These are phyloP conservation scores for Zygotorulaspora danielsina DNA, from an alignment of 805 yeast genomes.

Conservation along the genomic window DNA sequence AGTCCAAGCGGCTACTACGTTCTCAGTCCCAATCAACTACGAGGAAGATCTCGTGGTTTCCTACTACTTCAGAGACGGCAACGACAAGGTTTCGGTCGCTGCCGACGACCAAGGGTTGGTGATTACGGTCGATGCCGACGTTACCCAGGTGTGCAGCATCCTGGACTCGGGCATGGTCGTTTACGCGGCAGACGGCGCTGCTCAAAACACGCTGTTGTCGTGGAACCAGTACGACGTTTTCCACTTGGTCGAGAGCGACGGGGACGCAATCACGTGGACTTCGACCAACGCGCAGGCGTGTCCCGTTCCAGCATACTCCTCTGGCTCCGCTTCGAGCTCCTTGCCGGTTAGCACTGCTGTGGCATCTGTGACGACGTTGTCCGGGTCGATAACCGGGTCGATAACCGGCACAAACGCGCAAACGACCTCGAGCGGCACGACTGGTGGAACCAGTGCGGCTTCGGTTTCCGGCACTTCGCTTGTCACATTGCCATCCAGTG, in stretches of 20 bases:
- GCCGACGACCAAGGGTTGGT: constrained; percentile 21
- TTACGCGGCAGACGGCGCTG: constrained; percentile 18
- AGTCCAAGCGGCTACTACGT: constrained; percentile 15
- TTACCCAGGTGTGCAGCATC: constrained; percentile 17
- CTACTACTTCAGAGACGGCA: constrained; percentile 22
- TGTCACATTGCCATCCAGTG: not conserved
- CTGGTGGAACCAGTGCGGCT: constrained; percentile 5
- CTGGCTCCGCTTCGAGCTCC: constrained; percentile 1
- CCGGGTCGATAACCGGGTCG: not conserved
- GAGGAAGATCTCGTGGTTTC: constrained; percentile 20
- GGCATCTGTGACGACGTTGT: not conserved
- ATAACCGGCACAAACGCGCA: too few relatives aligned
- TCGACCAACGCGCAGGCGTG: constrained; percentile 22
- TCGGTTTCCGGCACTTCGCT: constrained; percentile 2
- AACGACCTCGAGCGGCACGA: constrained; percentile 2
- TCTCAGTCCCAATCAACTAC: constrained; percentile 19
- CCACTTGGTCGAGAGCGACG: constrained; percentile 19
- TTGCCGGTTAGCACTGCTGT: not conserved
- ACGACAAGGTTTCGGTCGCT: constrained; percentile 18
- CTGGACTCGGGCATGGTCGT: constrained; percentile 27
- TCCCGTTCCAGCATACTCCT: constrained; percentile 8
- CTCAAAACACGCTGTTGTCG: constrained; percentile 19
- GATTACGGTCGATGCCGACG: constrained; percentile 19
- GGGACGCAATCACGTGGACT: constrained; percentile 19
- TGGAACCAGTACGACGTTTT: constrained; percentile 28